Evolutionary conservation across 768 basidiomycete species (phyloP).

Genomic region (Melanogaster broomeanus): DNA sequence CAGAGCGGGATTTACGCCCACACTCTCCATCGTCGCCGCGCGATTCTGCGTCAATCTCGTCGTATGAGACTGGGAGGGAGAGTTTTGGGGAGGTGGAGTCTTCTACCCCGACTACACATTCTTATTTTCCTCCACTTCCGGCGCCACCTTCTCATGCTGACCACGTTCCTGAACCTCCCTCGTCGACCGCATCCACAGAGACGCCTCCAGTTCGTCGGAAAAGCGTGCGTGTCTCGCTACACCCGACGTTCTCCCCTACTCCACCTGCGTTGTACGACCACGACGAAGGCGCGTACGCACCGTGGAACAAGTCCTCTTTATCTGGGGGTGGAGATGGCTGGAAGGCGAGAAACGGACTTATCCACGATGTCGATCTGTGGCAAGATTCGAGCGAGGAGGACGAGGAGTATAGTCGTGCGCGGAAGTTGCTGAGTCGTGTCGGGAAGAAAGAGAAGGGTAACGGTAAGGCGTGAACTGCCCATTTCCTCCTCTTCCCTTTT

Average conservation of each 20-base stretch:
- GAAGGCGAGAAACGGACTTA: constrained; percentile 3
- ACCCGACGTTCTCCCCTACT: constrained; percentile 73
- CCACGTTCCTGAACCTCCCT: neutral
- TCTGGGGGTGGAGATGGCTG: constrained; percentile 11
- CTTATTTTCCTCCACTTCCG: neutral
- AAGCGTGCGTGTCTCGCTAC: constrained; percentile 76
- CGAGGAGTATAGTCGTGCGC: constrained; percentile 62
- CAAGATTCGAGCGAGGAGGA: constrained; percentile 78
- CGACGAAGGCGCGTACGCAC: constrained; percentile 26
- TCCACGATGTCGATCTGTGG: constrained; percentile 51
- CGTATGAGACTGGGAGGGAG: constrained; percentile 70
- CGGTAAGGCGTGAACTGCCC: constrained; percentile 10
- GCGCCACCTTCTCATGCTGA: neutral
- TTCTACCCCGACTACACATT: too few species aligned
- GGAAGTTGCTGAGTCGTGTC: constrained; percentile 49
- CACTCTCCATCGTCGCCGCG: neutral
- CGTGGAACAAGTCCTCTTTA: constrained; percentile 11
- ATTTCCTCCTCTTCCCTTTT: neutral
- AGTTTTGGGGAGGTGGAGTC: constrained; percentile 35
- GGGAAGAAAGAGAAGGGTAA: constrained; percentile 41
- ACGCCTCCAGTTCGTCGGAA: constrained; percentile 44
- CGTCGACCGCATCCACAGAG: constrained; percentile 19
- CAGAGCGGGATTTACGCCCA: constrained; percentile 4
- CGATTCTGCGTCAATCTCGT: constrained; percentile 43
- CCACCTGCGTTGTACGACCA: constrained; percentile 66